Base-by-base conservation (phyloP, 2,329 filamentous ascomycete genomes). In the Ophiognomonia clavigignenti-juglandacearum region DNA sequence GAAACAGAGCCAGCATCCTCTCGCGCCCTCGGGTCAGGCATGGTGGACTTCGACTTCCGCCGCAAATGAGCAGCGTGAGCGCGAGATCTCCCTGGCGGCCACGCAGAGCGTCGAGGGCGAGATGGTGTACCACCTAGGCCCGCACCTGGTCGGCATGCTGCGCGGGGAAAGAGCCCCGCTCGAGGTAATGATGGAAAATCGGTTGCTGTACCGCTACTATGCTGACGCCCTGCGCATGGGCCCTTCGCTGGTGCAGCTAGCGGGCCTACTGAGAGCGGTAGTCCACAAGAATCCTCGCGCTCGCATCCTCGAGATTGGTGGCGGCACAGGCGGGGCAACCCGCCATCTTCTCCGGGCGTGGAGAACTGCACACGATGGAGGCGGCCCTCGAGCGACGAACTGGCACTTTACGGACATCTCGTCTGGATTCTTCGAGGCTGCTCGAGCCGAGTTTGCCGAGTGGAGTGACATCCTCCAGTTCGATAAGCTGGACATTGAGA, bases 341-440 rank as follows among this genome's bases (percentile, higher is more conserved):
- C n/a, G n/a, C n/a, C n/a, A n/a, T n/a, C n/a, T n/a, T n/a, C n/a
- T n/a, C n/a, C n/a, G n/a, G n/a, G n/a, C n/a, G n/a, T n/a, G n/a
- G n/a, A n/a, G n/a, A n/a, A n/a, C n/a, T n/a, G n/a, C n/a, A 18
- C 14, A 46, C 42, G 1, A 14, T 14, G 7, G 45, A 39, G 18
- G 23, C 45, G 1, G 38, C 39, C 16, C 29, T 52, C 4, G 39
- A 50, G 24, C 34, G 27, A 4, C 73, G 72, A 50, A 67, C 64
- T n/a, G n/a, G n/a, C n/a, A n/a, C 1, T 72, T 60, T 51, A 72
- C 71, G 0, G 68, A 73, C 43, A 61, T 68, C 8, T 64, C 63
- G 1, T 39, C 61, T 7, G 61, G 59, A 11, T 66, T 65, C 54
- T 69, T 73, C 38, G 61, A 64, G 13, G 51, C 58, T 2, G 67